Conservation (phyloP, 2,329 filamentous ascomycete genomes). For the Diaporthe sp. region DNA sequence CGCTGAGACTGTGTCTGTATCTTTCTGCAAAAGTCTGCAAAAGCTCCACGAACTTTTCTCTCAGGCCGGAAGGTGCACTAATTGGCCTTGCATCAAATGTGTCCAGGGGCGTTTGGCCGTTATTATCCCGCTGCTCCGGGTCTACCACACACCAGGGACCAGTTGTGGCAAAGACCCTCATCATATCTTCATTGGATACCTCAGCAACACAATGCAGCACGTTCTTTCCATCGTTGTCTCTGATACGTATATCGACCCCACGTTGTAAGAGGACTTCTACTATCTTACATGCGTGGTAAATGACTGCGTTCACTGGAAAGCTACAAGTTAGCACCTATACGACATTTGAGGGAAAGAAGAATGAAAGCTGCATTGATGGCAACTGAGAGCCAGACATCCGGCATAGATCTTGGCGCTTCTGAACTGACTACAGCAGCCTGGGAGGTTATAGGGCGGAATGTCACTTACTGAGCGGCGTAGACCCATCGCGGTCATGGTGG, state of each 20-base stretch:
- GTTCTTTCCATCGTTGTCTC: background rate
- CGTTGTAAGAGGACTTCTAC: background rate
- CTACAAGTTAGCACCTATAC: background rate
- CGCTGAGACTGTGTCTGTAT: background rate
- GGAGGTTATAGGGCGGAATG: background rate
- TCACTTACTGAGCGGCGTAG: constrained; percentile 21
- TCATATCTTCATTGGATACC: constrained; percentile 16
- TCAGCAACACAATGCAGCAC: constrained; percentile 19
- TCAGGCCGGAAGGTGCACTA: background rate
- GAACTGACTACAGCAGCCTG: background rate
- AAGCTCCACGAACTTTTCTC: constrained; percentile 3
- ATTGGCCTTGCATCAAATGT: constrained; percentile 13
- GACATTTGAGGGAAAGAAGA: background rate
- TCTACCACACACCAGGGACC: background rate
- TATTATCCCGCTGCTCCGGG: background rate
- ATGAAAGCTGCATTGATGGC: background rate
- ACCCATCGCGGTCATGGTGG: constrained; percentile 17
- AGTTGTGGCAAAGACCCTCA: background rate
- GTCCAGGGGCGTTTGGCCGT: constrained; percentile 6
- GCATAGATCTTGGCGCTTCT: no score
- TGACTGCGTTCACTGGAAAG: constrained; percentile 7
- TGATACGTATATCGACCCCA: background rate
- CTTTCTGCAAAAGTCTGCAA: constrained; percentile 7
- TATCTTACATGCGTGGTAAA: constrained; percentile 11
- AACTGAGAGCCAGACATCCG: background rate